These are phyloP conservation scores for Epichloe uncinata DNA, from an alignment of 2,329 filamentous ascomycete genomes.

Conservation along the genomic window DNA sequence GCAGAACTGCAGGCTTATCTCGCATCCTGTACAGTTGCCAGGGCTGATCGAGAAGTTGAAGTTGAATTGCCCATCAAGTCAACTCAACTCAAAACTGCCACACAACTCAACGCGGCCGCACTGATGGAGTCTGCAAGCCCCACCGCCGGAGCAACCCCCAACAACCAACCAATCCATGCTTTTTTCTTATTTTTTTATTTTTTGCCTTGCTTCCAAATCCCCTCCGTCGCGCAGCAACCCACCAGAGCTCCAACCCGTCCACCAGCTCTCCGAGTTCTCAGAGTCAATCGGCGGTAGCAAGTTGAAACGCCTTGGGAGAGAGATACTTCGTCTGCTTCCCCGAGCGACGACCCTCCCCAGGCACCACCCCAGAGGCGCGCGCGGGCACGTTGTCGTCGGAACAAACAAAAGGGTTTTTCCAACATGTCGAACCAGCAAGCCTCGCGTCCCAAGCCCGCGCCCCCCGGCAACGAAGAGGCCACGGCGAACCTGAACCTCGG, in stretches of 20 bases:
- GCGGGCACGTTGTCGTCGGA: not conserved
- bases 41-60: not conserved
- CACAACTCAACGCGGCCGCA: not conserved
- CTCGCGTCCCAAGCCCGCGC: conserved; percentile 52
- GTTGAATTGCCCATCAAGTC: not conserved
- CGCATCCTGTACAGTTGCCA: not conserved
- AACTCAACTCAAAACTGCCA: too few species aligned
- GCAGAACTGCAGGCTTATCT: not conserved
- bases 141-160: not conserved
- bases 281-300: too few species aligned
- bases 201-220: not conserved
- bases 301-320: not conserved
- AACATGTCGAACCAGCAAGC: conserved; percentile 29
- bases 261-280: not conserved
- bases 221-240: conserved; percentile 1
- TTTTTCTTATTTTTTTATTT: too few species aligned
- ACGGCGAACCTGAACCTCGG: conserved; percentile 70
- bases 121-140: not conserved
- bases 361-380: not conserved
- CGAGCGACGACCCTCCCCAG: not conserved
- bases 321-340: not conserved
- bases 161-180: not conserved
- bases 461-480: conserved; percentile 77
- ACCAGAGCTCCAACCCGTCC: conserved; percentile 1
- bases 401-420: not conserved